Evolutionary conservation across 768 basidiomycete species (phyloP).

Genomic region (Boletus bicolor): DNA sequence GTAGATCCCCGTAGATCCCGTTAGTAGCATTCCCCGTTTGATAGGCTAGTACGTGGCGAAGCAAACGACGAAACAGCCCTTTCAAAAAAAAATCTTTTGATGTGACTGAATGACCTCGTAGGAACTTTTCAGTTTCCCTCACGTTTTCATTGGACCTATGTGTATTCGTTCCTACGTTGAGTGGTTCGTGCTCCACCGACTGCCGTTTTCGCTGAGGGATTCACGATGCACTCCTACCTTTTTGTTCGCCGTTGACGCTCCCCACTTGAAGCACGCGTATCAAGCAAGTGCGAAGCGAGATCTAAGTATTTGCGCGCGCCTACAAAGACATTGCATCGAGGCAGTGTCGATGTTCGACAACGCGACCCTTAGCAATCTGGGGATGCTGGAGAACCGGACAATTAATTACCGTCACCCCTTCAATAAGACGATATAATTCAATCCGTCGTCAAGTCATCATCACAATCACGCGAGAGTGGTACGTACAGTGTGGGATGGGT

Average conservation of each 20-base stretch:
- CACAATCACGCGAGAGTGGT: not conserved
- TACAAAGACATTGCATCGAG: not conserved
- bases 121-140: too few relatives aligned
- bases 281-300: constrained; percentile 1
- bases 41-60: not conserved
- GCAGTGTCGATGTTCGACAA: not conserved
- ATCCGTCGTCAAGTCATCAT: not conserved
- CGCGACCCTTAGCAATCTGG: not conserved
- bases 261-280: not conserved
- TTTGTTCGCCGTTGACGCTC: not conserved
- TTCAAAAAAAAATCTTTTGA: not conserved
- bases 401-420: constrained; percentile 8
- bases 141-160: not conserved
- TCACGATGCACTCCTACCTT: not conserved
- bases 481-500: not conserved
- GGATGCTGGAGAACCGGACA: not conserved
- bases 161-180: not conserved
- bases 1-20: constrained; percentile 13
- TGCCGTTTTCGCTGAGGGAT: not conserved
- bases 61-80: not conserved
- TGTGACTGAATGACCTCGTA: not conserved
- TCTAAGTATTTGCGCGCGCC: not conserved
- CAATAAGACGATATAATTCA: not conserved
- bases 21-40: not conserved
- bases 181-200: not conserved